Evolutionary conservation across 2,329 filamentous ascomycete genomes (phyloP).

Genomic region (Fonsecaea pedrosoi): DNA sequence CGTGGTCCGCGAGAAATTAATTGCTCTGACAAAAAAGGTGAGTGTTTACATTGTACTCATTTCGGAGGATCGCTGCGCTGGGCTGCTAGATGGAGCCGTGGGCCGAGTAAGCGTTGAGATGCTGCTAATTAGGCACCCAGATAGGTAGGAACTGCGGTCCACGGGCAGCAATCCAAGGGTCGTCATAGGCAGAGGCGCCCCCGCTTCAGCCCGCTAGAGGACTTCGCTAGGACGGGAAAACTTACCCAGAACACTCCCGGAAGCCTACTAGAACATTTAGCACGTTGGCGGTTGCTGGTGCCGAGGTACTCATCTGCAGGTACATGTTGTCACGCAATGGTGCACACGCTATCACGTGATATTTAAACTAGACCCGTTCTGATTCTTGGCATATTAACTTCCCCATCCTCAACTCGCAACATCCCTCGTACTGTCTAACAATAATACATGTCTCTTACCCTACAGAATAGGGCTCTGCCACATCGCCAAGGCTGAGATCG

Average conservation of each 20-base stretch:
- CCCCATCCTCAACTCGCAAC: background rate
- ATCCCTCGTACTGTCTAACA: background rate
- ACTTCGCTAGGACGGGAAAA: background rate
- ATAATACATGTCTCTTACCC: background rate
- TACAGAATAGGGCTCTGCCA: background rate
- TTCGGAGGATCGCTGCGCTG: constrained; percentile 3
- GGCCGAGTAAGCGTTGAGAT: background rate
- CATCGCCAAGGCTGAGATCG: background rate
- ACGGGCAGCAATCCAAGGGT: background rate
- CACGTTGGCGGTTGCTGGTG: background rate
- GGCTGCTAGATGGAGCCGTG: background rate
- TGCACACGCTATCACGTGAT: constrained; percentile 5
- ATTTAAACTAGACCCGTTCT: background rate
- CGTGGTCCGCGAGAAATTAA: background rate
- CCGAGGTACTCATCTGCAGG: background rate
- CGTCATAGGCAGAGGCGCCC: background rate
- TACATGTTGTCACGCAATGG: background rate
- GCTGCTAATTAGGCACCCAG: background rate
- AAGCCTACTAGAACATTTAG: constrained; percentile 13
- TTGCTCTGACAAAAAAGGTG: background rate
- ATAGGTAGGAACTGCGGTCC: background rate
- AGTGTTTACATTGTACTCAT: constrained; percentile 8
- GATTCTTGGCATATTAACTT: background rate
- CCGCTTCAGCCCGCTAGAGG: background rate
- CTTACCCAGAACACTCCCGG: constrained; percentile 6